Evolutionary conservation across 2,329 filamentous ascomycete species (phyloP).

Genomic region (Xylariaceae sp.): DNA sequence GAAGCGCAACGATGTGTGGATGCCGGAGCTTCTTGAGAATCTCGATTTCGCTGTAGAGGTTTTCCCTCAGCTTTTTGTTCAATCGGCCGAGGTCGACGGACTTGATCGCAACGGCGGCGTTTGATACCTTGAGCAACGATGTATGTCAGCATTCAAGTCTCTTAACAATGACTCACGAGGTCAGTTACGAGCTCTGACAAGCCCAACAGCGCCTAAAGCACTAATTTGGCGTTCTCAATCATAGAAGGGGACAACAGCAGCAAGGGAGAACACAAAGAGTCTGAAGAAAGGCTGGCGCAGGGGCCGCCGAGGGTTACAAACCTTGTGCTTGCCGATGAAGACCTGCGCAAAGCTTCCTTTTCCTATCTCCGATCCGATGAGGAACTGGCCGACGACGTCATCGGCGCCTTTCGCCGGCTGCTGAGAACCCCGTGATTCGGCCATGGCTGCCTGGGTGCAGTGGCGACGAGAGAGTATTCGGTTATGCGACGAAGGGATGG

Average conservation of each 20-base stretch:
- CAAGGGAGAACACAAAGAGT: slow-evolving; percentile 6
- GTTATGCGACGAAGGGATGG: slow-evolving; percentile 31
- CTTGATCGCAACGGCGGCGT: slow-evolving; percentile 88
- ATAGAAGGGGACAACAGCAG: slow-evolving; percentile 11
- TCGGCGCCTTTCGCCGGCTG: slow-evolving; percentile 36
- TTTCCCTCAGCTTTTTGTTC: slow-evolving; percentile 94
- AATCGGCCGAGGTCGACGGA: slow-evolving; percentile 86
- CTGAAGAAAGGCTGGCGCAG: slow-evolving; percentile 4
- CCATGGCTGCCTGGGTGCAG: slow-evolving; percentile 33
- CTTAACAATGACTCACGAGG: neutral
- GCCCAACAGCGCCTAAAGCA: neutral
- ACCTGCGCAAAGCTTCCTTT: slow-evolving; percentile 97
- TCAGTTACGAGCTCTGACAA: neutral
- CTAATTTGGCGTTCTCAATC: neutral
- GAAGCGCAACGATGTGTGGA: slow-evolving; percentile 92
- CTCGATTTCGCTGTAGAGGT: slow-evolving; percentile 89
- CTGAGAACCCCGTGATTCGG: slow-evolving; percentile 29
- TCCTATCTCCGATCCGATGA: slow-evolving; percentile 82
- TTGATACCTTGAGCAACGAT: slow-evolving; percentile 55
- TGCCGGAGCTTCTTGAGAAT: slow-evolving; percentile 92
- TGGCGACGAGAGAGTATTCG: slow-evolving; percentile 32
- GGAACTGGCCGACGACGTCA: slow-evolving; percentile 64
- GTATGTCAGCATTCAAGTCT: slow-evolving; percentile 19
- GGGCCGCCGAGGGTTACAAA: slow-evolving; percentile 40
- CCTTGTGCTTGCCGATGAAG: slow-evolving; percentile 79